Base-by-base conservation (phyloP, 805 yeast species). In the Candida manassasensis region DNA sequence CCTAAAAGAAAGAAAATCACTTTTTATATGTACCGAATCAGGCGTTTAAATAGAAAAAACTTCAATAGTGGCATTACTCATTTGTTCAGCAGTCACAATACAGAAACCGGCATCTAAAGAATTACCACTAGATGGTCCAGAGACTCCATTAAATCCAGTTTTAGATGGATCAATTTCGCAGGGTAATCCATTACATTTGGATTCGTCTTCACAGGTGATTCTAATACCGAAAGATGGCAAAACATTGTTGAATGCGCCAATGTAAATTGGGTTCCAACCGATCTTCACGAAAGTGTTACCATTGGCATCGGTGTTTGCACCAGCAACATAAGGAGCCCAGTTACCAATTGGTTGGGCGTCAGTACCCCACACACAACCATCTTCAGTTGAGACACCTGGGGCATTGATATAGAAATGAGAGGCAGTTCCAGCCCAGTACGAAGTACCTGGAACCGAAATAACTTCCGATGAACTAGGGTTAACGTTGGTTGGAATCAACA, bases 271-370 rank as follows among this genome's bases (percentile, higher is more conserved):
- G 59, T 87, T 87, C 95, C 95, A 86, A 30, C 90, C 95, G 55
- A 87, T 75, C 62, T 85, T 88, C 45, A 84, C 85, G 55, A 47
- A 87, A 3, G 96, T 87, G 55, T 75, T 74, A 21, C 85, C 81
- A 40, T 52, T 61, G 42, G 57, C 60, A 56, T 85, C 95, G 69
- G 76, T 76, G 67, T 87, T 87, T 41, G 89, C 86, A 44, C 96
- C 96, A 11, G 93, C 94, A 44, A 88, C 95, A 49, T 85, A 87
- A 18, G 96, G 95, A 11, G 95, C 63, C 96, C 96, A 88, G 72
- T 87, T 87, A 39, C 96, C 96, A 45, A 68, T 67, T 12, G 93
- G 81, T 40, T 82, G 65, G 32, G 67, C 59, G 19, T 69, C 69
- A 12, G 81, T 60, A 4, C 96, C 96, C 96, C 96, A 87, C 44